Conservation (phyloP, 768 basidiomycete species). For the Baorangia bicolor region DNA sequence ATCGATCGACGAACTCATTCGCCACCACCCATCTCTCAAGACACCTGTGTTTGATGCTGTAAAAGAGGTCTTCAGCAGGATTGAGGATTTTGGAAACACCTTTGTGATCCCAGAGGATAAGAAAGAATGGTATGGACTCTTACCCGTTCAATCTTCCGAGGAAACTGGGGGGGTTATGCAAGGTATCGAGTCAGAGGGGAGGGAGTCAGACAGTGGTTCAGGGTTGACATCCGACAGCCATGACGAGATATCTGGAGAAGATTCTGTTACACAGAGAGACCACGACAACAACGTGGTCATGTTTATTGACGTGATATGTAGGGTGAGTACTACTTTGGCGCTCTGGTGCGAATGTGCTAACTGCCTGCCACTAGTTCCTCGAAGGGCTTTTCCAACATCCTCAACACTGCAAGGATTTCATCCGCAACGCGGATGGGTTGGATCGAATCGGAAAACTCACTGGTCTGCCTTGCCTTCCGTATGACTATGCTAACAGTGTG, state of each 20-base stretch:
- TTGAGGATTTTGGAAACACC: slow-evolving; percentile 69
- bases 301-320: slow-evolving; percentile 75
- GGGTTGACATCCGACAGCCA: slow-evolving; percentile 16
- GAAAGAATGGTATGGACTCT: slow-evolving; percentile 65
- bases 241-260: slow-evolving; percentile 26
- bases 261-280: slow-evolving; percentile 41
- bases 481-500: slow-evolving; percentile 81
- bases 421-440: slow-evolving; percentile 70
- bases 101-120: slow-evolving; percentile 57
- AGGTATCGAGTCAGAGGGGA: slow-evolving; percentile 33
- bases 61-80: slow-evolving; percentile 63
- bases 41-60: slow-evolving; percentile 75
- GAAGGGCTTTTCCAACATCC: slow-evolving; percentile 94
- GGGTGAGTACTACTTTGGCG: slow-evolving; percentile 46
- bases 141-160: slow-evolving; percentile 29
- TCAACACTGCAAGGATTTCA: slow-evolving; percentile 88
- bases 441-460: slow-evolving; percentile 74
- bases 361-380: slow-evolving; percentile 58
- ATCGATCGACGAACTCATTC: slow-evolving; percentile 90
- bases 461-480: slow-evolving; percentile 82
- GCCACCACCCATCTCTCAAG: slow-evolving; percentile 92
- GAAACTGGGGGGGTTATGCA: slow-evolving; percentile 49
- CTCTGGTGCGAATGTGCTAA: slow-evolving; percentile 3
- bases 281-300: slow-evolving; percentile 78
- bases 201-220: slow-evolving; percentile 19